These are phyloP conservation scores for Coemansia sp. DNA, from an alignment of 192 early-diverging fungal species.

Conservation along the genomic window DNA sequence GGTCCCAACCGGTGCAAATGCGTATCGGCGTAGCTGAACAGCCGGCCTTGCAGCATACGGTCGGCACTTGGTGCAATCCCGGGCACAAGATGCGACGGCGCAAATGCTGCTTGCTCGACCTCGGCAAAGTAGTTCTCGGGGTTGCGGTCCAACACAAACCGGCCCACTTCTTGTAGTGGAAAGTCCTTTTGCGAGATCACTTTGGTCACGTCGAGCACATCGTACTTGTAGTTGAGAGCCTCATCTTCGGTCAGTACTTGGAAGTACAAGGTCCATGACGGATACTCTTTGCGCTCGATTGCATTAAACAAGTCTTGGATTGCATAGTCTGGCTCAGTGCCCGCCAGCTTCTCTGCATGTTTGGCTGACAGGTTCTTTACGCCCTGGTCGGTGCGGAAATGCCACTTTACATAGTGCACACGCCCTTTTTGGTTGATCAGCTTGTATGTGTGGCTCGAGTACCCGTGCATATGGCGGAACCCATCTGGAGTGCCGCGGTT, in stretches of 20 bases:
- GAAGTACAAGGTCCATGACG: slow-evolving; percentile 64
- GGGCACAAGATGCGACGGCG: slow-evolving; percentile 66
- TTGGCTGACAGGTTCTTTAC: slow-evolving; percentile 58
- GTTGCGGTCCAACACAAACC: slow-evolving; percentile 68
- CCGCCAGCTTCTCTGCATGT: slow-evolving; percentile 56
- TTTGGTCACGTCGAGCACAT: slow-evolving; percentile 69
- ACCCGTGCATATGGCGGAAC: slow-evolving; percentile 42
- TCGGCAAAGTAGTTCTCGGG: slow-evolving; percentile 77
- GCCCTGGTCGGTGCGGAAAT: slow-evolving; percentile 70
- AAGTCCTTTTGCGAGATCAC: slow-evolving; percentile 68
- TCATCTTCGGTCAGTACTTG: slow-evolving; percentile 65
- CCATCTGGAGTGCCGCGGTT: slow-evolving; percentile 74
- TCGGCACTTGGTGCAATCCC: slow-evolving; percentile 69
- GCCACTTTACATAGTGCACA: slow-evolving; percentile 76
- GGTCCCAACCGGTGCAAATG: slow-evolving; percentile 67
- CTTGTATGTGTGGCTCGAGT: slow-evolving; percentile 56
- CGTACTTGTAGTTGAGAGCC: slow-evolving; percentile 63
- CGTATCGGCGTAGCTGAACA: slow-evolving; percentile 73
- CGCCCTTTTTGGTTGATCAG: slow-evolving; percentile 61
- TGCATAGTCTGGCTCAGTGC: slow-evolving; percentile 60
- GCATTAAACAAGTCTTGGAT: slow-evolving; percentile 64
- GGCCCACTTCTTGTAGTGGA: slow-evolving; percentile 67
- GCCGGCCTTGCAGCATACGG: slow-evolving; percentile 70
- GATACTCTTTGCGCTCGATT: slow-evolving; percentile 63
- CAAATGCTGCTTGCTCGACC: slow-evolving; percentile 72